Conservation (phyloP, 257 asterid species). For the Fraxinus excelsior region DNA sequence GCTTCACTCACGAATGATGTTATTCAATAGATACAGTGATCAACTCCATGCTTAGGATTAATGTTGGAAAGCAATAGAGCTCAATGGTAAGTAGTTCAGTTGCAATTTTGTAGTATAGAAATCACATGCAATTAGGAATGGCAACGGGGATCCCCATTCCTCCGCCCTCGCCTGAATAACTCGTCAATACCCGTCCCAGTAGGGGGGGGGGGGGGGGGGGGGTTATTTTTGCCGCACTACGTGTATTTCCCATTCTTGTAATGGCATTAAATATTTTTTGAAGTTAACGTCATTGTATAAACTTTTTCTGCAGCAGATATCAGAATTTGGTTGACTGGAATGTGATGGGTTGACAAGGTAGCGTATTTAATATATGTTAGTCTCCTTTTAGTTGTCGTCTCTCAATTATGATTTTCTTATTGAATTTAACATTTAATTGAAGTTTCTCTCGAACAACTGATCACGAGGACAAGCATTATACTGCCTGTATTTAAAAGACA, state of each 20-base stretch:
- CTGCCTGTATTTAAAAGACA: not conserved
- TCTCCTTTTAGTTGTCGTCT: not conserved
- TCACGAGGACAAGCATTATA: not conserved
- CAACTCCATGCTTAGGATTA: constrained; percentile 17
- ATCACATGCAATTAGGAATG: not conserved
- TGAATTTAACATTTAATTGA: not conserved
- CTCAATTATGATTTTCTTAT: not conserved
- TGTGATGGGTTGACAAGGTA: not conserved
- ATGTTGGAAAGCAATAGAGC: not conserved
- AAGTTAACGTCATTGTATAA: not conserved
- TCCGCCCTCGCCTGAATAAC: not conserved
- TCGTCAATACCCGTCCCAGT: not conserved
- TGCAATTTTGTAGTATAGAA: not conserved
- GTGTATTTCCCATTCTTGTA: not conserved
- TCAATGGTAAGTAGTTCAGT: not conserved
- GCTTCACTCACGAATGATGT: not conserved
- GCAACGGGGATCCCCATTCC: not conserved
- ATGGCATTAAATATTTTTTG: not conserved
- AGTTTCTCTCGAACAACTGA: not conserved
- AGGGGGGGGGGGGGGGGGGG: not conserved
- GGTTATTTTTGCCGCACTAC: not conserved
- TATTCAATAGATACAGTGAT: constrained; percentile 29
- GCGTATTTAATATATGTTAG: no score
- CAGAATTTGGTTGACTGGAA: not conserved
- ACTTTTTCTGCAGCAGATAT: not conserved